Base-by-base conservation (phyloP, 179 eudicot species). In the Beta corolliflora region DNA sequence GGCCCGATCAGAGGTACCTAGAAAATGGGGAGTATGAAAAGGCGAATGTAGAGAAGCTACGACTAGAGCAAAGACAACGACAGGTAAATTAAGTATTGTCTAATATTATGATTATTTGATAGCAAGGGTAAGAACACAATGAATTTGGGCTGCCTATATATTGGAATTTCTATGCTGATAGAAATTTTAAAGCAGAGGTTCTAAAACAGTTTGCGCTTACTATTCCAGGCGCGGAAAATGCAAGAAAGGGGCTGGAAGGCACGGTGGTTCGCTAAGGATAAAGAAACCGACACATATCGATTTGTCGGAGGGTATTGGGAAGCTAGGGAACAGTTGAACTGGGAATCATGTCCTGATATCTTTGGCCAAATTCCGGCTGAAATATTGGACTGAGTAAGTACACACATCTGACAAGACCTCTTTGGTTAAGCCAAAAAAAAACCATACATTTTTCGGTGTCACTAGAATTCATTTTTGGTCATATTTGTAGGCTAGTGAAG, bases 181-280 rank as follows among this genome's bases (percentile, higher is more conserved):
- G 59, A 63, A 3, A 11, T 48, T 23, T 13, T 21, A 50, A 19
- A 21, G 44, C 29, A 44, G 48, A 12, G 6, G 56, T 77, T 11
- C 36, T 84, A 58, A 83, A 67, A 71, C 9, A 71, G 44, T 73
- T 9, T 66, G 16, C 74, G 60, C 44, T 77, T 76, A 56, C 36
- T 45, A 55, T 80, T 75, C 83, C 83, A 94, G 98, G 97, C 97
- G 5, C 86, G 96, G 50, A 89, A 89, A 80, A 94, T 94, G 97
- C 98, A 94, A 87, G 97, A 93, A 86, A 83, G 92, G 56, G 98
- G 98, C 4, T 94, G 98, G 98, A 90, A 92, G 83, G 96, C 98
- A 10, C 87, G 85, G 84, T 95, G 99, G 99, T 95, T 95, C 83
- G 88, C 87, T 7, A 94, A 92, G 88, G 97, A 92, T 71, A 83